These are phyloP conservation scores for Ogataea paraovalis DNA, from an alignment of 805 yeast genomes.

Conservation along the genomic window DNA sequence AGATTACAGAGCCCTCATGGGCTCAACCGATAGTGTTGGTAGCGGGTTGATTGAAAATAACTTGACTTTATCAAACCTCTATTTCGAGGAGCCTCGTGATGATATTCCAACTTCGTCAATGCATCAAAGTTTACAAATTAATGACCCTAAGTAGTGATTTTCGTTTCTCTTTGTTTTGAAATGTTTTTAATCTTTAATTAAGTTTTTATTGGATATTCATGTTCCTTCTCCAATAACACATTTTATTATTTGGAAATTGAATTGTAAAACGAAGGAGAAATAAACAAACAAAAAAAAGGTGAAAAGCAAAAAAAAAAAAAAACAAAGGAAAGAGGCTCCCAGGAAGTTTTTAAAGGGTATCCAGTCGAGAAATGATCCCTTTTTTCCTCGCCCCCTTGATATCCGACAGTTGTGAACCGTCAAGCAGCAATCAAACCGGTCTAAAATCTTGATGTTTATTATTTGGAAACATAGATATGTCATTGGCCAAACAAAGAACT, in stretches of 20 bases:
- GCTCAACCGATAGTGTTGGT: background rate
- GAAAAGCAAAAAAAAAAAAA: background rate
- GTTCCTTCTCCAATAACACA: no score
- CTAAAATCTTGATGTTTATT: no score
- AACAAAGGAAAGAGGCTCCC: no score
- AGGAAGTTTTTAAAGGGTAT: no score
- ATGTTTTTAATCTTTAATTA: no score
- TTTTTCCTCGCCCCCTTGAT: background rate
- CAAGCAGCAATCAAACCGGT: no score
- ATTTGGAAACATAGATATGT: no score
- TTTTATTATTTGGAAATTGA: no score
- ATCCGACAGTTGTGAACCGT: no score
- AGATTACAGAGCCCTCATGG: background rate
- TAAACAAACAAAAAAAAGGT: background rate
- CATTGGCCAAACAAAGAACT: constrained; percentile 5
- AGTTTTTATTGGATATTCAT: no score
- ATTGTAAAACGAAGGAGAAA: background rate
- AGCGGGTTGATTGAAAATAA: background rate
- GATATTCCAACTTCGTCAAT: background rate
- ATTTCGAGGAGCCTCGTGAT: background rate
- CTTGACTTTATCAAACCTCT: background rate
- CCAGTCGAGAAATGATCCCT: background rate
- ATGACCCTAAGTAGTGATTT: background rate
- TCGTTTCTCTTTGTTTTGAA: background rate
- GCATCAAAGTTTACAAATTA: background rate